Evolutionary conservation across 1,139 yeast genomes (phyloP), one percentile per base, ranked within the genome.

Genomic region (Protomyces arabidopsidicola): DNA sequence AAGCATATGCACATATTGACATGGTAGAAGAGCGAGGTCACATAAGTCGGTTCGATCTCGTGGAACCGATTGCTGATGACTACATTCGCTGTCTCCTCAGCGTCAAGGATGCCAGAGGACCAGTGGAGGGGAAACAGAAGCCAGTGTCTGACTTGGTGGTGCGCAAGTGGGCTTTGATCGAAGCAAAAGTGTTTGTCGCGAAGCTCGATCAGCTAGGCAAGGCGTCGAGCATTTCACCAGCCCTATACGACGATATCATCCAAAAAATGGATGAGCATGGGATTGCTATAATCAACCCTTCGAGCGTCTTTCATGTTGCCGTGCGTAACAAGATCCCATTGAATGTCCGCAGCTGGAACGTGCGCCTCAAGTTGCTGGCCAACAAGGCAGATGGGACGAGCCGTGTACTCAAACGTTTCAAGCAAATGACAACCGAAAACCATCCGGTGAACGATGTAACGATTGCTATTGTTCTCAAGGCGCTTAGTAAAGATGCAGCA

Each of bases 1-100:
- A 58, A 51, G 62, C 62, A 18, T 18, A n/a, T n/a, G 62, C 53
- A 18, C 52, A 58, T 31, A 52, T 58, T 5, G 18, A 54, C 31
- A 36, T 48, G 20, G 53, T 51, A 24, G 45, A 51, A 10, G 36
- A 20, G 5, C 48, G 62, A 6, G 56, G 53, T 3, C 56, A 42
- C 35, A 50, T 58, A 12, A 38, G 27, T 38, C 50, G 39, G 18
- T 39, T 39, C 20, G 53, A 55, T 12, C 53, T 58, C 8, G 39
- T 58, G n/a, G 52, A 27, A 3, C 62, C 62, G 8, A 52, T 58
- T 4, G 55, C 62, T 12, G 62, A 58, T 18, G 56, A 38, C 34
- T 58, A 58, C 22, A 22, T 58, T n/a, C 42, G 42, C 42, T 58
- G 62, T 31, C 45, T 58, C 3, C n/a, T 52, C 9, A 27, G 39